Conservation (phyloP, 352 stramenopile species). For the Thalassiosira livingstoniorum region DNA sequence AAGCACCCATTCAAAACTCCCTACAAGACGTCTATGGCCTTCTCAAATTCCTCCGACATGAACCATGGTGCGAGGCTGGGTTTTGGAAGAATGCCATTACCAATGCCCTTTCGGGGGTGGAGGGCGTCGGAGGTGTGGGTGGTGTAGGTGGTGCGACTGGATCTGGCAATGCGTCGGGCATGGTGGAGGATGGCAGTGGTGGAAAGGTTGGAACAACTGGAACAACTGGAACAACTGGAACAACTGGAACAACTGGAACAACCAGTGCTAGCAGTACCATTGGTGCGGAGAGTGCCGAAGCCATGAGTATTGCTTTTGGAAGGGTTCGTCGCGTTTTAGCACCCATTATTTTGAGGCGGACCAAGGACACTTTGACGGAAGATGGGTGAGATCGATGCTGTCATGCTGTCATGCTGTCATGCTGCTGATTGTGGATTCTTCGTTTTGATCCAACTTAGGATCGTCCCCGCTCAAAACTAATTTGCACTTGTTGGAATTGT, state of each 20-base stretch:
- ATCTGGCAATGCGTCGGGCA: constrained; percentile 14
- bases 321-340: constrained; percentile 73
- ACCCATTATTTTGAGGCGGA: constrained; percentile 82
- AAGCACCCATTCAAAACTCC: constrained; percentile 83
- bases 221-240: not conserved
- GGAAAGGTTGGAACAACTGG: not conserved
- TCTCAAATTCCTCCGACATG: constrained; percentile 82
- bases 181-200: not conserved
- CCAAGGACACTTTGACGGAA: constrained; percentile 77
- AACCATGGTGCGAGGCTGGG: constrained; percentile 77
- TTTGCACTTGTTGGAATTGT: too few species aligned
- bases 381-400: constrained; percentile 53
- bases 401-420: too few species aligned
- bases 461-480: too few species aligned
- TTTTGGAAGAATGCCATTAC: constrained; percentile 83
- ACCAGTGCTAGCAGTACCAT: not conserved
- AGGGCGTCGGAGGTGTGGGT: not conserved
- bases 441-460: too few species aligned
- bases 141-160: too few species aligned
- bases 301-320: constrained; percentile 52
- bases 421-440: too few species aligned
- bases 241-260: not conserved
- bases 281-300: constrained; percentile 11
- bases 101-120: constrained; percentile 14
- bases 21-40: constrained; percentile 81